Base-by-base conservation (phyloP, 257 asterid species). In the Nicotiana tabacum region DNA sequence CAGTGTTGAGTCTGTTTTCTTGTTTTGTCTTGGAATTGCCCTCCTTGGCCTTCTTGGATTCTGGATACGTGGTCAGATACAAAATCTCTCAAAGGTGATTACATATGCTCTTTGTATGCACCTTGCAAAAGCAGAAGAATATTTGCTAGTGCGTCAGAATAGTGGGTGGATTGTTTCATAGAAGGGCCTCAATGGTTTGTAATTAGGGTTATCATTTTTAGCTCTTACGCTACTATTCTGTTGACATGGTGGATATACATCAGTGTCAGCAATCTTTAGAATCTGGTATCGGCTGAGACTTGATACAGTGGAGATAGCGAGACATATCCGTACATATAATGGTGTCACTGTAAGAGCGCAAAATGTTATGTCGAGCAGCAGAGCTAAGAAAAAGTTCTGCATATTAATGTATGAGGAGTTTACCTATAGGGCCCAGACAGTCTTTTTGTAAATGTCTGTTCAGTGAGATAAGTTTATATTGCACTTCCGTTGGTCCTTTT, bases 1-100 rank as follows among this genome's bases (percentile, higher is more conserved):
- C 90, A 92, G 97, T 72, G 93, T 96, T n/a, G 99, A 96, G 90
- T 91, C 99, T 56, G 97, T 96, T 29, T 94, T 96, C 92, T 87
- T 96, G 89, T 91, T 94, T 87, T 90, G 88, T 88, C 97, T 96
- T 67, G 98, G 91, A 80, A 64, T 92, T 58, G 95, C 97, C 21
- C 90, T 93, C 81, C 83, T 96, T 43, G 91, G 87, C 32, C 91
- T 94, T 84, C 90, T 92, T 55, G 97, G 91, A 58, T 81, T 91
- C 78, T 92, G 97, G 97, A 85, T 91, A 70, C 95, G 88, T 30
- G 55, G 89, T 85, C 97, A 92, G 88, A 79, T 94, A 85, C 97
- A 92, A 77, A 77, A 90, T 66, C 61, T 91, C 43, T 96, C 98
- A 70, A 94, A 94, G 99, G 99, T 94, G 83, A 89, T 80, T 60